These are phyloP conservation scores for Aspergillus versicolor DNA, from an alignment of 2,329 filamentous ascomycete genomes.

Conservation along the genomic window DNA sequence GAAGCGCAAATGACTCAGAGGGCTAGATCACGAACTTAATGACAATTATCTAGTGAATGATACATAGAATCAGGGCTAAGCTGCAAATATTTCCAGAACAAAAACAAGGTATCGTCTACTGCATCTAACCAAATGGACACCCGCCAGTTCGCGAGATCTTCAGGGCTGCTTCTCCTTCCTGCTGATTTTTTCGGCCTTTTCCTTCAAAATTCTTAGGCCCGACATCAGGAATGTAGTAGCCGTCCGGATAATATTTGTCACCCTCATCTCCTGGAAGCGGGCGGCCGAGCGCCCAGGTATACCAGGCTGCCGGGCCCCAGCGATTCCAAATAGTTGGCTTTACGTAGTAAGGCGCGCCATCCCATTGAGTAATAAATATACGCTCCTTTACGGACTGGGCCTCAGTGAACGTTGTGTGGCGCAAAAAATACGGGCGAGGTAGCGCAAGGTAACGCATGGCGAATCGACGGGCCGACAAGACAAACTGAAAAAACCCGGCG, in stretches of 20 bases:
- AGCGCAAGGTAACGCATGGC: conserved; percentile 58
- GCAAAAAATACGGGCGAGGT: conserved; percentile 53
- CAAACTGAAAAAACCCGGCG: conserved; percentile 42
- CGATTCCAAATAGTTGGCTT: conserved; percentile 60
- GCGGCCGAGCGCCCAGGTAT: conserved; percentile 47
- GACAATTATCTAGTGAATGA: not conserved
- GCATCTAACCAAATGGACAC: conserved; percentile 48
- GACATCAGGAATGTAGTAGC: conserved; percentile 55
- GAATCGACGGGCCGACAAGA: conserved; percentile 56
- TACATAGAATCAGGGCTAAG: not conserved
- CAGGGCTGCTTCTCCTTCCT: conserved; percentile 43
- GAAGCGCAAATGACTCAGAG: too few species aligned
- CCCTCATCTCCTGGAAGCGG: conserved; percentile 50
- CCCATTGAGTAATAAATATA: conserved; percentile 53
- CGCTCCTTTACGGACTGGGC: conserved; percentile 55
- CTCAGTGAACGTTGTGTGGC: conserved; percentile 41
- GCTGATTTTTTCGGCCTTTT: conserved; percentile 42
- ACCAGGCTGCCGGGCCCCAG: conserved; percentile 59
- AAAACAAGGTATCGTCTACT: not conserved
- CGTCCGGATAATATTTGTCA: conserved; percentile 49
- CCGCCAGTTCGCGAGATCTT: conserved; percentile 43
- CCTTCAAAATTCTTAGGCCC: conserved; percentile 59
- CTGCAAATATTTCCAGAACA: not conserved
- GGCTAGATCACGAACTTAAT: too few species aligned
- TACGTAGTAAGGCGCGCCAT: conserved; percentile 66